Conservation (phyloP, 148 eudicot genomes). For the Cornus controversa region DNA sequence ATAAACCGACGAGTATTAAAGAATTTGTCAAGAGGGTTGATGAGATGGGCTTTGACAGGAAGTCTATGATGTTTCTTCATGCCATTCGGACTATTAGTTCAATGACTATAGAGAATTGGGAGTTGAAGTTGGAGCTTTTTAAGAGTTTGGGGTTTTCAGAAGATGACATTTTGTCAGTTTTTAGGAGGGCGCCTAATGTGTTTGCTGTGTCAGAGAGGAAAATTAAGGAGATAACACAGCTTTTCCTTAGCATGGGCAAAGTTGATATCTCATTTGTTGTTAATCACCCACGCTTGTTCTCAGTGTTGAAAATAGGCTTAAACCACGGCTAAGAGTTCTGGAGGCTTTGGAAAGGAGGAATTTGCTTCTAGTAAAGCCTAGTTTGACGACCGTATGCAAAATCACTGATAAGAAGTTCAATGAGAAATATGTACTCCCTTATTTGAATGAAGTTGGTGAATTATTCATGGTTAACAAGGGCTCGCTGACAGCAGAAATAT, state of each 20-base stretch:
- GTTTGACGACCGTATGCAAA: constrained; percentile 9
- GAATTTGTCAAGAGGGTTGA: constrained; percentile 25
- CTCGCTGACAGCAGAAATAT: neutral
- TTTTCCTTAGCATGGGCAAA: constrained; percentile 11
- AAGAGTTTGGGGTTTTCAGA: too few relatives aligned
- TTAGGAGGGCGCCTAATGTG: too few relatives aligned
- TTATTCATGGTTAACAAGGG: neutral
- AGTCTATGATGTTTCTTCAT: neutral
- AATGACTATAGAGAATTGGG: constrained; percentile 23
- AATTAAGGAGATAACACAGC: constrained; percentile 16
- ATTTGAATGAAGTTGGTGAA: constrained; percentile 20
- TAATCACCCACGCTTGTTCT: constrained; percentile 17
- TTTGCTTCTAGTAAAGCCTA: constrained; percentile 9
- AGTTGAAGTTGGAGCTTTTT: constrained; percentile 21
- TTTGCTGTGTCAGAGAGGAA: constrained; percentile 22
- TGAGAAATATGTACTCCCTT: constrained; percentile 22
- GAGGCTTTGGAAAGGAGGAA: constrained; percentile 19
- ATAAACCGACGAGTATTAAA: constrained; percentile 16
- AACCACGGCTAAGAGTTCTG: constrained; percentile 20
- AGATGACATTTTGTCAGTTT: neutral
- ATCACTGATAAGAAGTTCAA: constrained; percentile 8
- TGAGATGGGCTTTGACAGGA: constrained; percentile 21
- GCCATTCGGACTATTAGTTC: constrained; percentile 22
- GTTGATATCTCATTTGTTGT: constrained; percentile 16
- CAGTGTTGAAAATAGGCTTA: constrained; percentile 20